A percentile compares a stretch with the other conserved stretches of the same genome.
These are phyloP conservation scores for Dictyostelium firmibasis DNA, from an alignment of 78 protist genomes.

Conservation along the genomic window DNA sequence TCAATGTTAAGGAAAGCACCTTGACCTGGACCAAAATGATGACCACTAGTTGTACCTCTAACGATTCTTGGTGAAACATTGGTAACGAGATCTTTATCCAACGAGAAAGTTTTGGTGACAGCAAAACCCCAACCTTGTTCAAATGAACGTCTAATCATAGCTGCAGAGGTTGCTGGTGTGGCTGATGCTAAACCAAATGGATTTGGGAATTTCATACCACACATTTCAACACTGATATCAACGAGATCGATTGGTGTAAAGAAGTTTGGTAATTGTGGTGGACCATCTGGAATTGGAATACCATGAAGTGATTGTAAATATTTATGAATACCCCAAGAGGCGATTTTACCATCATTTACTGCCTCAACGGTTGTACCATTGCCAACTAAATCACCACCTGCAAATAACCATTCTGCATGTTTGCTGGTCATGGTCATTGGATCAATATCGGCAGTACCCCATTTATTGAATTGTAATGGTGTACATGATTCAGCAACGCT, in stretches of 20 bases:
- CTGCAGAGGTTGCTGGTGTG: constrained; percentile 91
- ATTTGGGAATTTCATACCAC: constrained; percentile 93
- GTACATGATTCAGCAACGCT: constrained; percentile 32
- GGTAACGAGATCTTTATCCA: constrained; percentile 94
- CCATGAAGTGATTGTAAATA: constrained; percentile 88
- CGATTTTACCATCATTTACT: constrained; percentile 96
- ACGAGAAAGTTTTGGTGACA: constrained; percentile 96
- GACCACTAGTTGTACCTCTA: constrained; percentile 89
- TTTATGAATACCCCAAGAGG: constrained; percentile 94
- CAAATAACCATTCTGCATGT: constrained; percentile 83
- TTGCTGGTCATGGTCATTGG: constrained; percentile 76
- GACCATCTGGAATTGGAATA: constrained; percentile 52
- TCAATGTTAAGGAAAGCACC: constrained; percentile 97
- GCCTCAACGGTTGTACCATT: constrained; percentile 96
- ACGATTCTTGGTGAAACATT: constrained; percentile 96
- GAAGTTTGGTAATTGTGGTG: constrained; percentile 91
- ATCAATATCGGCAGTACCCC: constrained; percentile 88
- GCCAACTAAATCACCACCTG: constrained; percentile 95
- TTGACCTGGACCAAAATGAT: constrained; percentile 93
- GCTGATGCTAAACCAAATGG: constrained; percentile 98
- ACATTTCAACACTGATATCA: constrained; percentile 88
- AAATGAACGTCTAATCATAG: constrained; percentile 95
- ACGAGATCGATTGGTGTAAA: constrained; percentile 93
- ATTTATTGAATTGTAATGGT: constrained; percentile 79
- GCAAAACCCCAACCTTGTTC: constrained; percentile 99